Percentiles rank a stretch among this genome's conserved stretches.
Evolutionary conservation across 345 rosid species (phyloP).

Genomic region (Atalantia buxifolia): DNA sequence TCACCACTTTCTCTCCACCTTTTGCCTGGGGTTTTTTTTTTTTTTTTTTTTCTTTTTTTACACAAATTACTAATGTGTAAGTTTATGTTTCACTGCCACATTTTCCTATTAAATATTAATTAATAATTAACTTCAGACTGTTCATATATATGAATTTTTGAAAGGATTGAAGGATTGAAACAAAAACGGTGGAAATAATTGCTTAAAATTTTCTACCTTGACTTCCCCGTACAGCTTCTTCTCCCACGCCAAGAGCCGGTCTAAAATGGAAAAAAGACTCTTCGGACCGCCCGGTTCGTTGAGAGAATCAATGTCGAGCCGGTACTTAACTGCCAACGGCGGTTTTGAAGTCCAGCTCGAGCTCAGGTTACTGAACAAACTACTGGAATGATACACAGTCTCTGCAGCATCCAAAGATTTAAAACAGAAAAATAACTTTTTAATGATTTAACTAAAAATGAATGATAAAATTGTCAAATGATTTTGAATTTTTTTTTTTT

Average conservation of each 20-base stretch:
- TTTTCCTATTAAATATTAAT: no score
- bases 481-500: neutral
- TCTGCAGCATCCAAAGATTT: constrained; percentile 33
- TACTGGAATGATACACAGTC: constrained; percentile 93
- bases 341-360: constrained; percentile 97
- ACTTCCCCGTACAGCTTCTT: constrained; percentile 91
- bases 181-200: no score
- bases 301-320: constrained; percentile 59
- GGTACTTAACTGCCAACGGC: constrained; percentile 86
- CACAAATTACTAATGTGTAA: neutral
- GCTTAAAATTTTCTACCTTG: constrained; percentile 45
- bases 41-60: neutral
- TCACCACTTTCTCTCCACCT: constrained; percentile 9
- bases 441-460: neutral
- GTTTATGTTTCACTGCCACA: no score
- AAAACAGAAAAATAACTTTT: neutral
- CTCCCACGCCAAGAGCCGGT: constrained; percentile 96
- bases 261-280: constrained; percentile 85
- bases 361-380: constrained; percentile 83
- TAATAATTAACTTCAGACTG: no score
- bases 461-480: neutral
- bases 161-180: no score
- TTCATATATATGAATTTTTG: no score
- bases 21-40: no score
- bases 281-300: constrained; percentile 56